Evolutionary conservation across 2,329 filamentous ascomycete species (phyloP).

Genomic region (Emericellopsis cladophorae): DNA sequence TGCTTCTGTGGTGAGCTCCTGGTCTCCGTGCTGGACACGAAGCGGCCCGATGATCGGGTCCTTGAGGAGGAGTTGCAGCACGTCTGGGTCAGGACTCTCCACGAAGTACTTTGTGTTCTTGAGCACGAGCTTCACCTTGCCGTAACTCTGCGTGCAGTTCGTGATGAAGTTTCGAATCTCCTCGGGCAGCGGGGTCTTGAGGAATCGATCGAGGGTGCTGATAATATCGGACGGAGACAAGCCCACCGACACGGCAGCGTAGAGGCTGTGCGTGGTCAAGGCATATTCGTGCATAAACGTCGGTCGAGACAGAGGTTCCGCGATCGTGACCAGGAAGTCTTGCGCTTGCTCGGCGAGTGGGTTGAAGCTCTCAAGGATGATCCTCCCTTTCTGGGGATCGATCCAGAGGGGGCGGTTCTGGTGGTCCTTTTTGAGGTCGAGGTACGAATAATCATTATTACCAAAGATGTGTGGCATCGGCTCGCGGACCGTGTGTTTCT

Average conservation of each 20-base stretch:
- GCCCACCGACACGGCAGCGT: conserved; percentile 92
- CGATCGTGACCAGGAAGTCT: conserved; percentile 91
- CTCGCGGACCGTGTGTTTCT: conserved; percentile 27
- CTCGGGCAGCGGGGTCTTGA: conserved; percentile 78
- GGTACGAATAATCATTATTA: conserved; percentile 63
- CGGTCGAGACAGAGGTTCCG: conserved; percentile 82
- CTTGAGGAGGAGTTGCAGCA: conserved; percentile 76
- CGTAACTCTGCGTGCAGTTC: conserved; percentile 77
- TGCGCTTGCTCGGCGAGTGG: conserved; percentile 77
- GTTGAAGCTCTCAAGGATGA: conserved; percentile 90
- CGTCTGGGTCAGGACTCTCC: conserved; percentile 77
- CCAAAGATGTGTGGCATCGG: conserved; percentile 33
- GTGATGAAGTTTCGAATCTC: conserved; percentile 66
- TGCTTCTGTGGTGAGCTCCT: conserved; percentile 64
- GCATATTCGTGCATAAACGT: conserved; percentile 89
- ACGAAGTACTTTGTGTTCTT: conserved; percentile 93
- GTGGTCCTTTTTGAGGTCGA: conserved; percentile 78
- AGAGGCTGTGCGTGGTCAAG: conserved; percentile 83
- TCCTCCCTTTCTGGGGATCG: conserved; percentile 71
- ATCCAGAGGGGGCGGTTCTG: conserved; percentile 88
- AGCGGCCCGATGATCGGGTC: conserved; percentile 73
- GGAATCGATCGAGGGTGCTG: conserved; percentile 69
- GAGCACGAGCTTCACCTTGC: conserved; percentile 88
- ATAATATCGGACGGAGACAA: conserved; percentile 83
- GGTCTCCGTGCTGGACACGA: conserved; percentile 50